Evolutionary conservation across 345 rosid genomes (phyloP).

Genomic region (Brassica incana): DNA sequence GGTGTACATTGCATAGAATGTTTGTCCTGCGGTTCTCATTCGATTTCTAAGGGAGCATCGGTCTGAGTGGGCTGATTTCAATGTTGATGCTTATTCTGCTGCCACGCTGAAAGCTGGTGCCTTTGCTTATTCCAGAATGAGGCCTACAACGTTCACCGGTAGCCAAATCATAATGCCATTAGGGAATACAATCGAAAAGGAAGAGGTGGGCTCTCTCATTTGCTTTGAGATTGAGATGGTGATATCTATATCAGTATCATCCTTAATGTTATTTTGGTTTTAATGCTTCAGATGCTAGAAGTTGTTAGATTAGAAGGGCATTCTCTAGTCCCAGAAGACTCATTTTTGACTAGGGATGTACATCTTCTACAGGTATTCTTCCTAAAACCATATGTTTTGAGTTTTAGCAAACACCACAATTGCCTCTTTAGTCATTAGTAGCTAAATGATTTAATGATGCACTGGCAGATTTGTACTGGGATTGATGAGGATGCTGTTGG

Average conservation of each 20-base stretch:
- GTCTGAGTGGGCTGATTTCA: constrained; percentile 98
- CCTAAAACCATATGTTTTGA: not conserved
- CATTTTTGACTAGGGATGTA: constrained; percentile 82
- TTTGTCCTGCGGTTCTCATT: constrained; percentile 88
- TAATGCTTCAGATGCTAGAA: constrained; percentile 73
- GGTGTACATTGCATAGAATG: constrained; percentile 51
- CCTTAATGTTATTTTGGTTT: not conserved
- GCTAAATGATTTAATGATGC: constrained; percentile 1
- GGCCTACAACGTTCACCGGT: constrained; percentile 91
- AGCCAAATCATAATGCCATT: constrained; percentile 97
- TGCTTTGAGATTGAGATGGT: not conserved
- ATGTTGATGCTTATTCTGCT: constrained; percentile 95
- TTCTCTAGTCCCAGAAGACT: constrained; percentile 86
- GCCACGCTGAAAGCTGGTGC: constrained; percentile 78
- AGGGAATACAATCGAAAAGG: constrained; percentile 94
- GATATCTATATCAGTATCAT: not conserved
- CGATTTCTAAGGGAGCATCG: constrained; percentile 98
- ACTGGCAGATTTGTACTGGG: constrained; percentile 82
- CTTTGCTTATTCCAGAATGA: constrained; percentile 84
- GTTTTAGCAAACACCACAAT: not conserved
- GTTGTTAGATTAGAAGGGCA: constrained; percentile 95
- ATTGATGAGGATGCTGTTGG: constrained; percentile 87
- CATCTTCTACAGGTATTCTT: constrained; percentile 86
- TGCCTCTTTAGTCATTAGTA: not conserved
- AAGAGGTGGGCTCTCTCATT: constrained; percentile 58